Evolutionary conservation across 306 rosid species (phyloP), one percentile per base, ranked within the genome.

Genomic region (Cucumis hystrix): DNA sequence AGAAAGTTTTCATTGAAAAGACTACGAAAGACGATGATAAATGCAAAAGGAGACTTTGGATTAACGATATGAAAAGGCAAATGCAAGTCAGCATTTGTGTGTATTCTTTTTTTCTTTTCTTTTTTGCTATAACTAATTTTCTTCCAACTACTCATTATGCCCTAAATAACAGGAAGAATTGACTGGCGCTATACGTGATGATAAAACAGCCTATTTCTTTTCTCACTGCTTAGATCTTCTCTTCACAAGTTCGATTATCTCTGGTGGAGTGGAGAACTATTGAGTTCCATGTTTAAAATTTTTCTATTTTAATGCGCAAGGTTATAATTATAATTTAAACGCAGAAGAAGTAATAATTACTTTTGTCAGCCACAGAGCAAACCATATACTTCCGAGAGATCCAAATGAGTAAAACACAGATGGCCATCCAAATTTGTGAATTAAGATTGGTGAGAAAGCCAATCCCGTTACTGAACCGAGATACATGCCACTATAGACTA

Each of bases 401-500:
- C 98, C 98, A 86, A 94, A 94, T 68, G 97, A 83, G 82, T 93
- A 94, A 81, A 94, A 94, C 73, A 94, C 98, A 4, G 98, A 94
- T 35, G 98, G 89, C 98, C 98, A 94, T 84, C 96, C 96, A 63
- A 91, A 94, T 77, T 87, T 85, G 15, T 91, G 86, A 82, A 91
- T 94, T 45, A 94, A 86, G 61, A 58, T 4, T 35, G 98, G 98
- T 33, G 98, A 94, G 80, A 87, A 1, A 37, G 93, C 98, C 94
- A 94, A 83, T 74, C 98, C 97, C 23, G 85, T 86, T 80, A 94
- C 98, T 72, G 98, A 94, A 80, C 98, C 98, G 71, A 94, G 98
- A 87, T 91, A 94, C 98, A 94, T 94, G 88, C 98, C 97, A 73
- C 96, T 94, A 78, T 94, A 94, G 14, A 94, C 98, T 16, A 94